These are phyloP conservation scores for Komagataella kurtzmanii DNA, from an alignment of 805 yeast species.

Conservation along the genomic window DNA sequence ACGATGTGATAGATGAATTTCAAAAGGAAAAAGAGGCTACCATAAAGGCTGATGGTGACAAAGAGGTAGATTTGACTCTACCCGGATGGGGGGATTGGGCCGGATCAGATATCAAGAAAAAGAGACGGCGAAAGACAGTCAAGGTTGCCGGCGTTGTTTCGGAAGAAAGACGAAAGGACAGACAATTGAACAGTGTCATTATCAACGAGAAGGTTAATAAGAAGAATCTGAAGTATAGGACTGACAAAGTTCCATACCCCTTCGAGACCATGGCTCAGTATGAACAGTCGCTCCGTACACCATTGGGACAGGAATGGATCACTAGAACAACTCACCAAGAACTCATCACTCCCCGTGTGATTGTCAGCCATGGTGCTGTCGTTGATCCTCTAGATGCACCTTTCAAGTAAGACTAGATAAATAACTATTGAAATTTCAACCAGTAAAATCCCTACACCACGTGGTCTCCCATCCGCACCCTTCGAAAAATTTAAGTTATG, in stretches of 20 bases:
- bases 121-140: conserved; percentile 51
- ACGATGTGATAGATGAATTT: conserved; percentile 78
- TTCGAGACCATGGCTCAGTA: conserved; percentile 89
- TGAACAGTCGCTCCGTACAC: conserved; percentile 87
- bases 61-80: conserved; percentile 69
- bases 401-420: conserved; percentile 29
- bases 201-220: conserved; percentile 81
- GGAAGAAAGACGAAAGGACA: conserved; percentile 65
- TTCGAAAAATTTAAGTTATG: not conserved
- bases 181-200: conserved; percentile 65
- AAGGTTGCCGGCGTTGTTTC: conserved; percentile 67
- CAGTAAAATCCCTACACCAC: not conserved
- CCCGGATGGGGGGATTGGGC: conserved; percentile 99
- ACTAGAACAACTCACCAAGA: conserved; percentile 77
- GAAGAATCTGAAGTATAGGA: conserved; percentile 74
- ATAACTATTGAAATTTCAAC: not conserved
- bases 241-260: conserved; percentile 89
- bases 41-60: conserved; percentile 69
- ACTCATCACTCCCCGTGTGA: conserved; percentile 77
- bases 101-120: conserved; percentile 39
- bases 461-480: not conserved
- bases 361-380: conserved; percentile 77
- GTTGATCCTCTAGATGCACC: conserved; percentile 88
- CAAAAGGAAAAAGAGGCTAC: conserved; percentile 59
- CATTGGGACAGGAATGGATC: conserved; percentile 96